Conservation (phyloP, 2,329 filamentous ascomycete genomes). For the Xylaria sp. region DNA sequence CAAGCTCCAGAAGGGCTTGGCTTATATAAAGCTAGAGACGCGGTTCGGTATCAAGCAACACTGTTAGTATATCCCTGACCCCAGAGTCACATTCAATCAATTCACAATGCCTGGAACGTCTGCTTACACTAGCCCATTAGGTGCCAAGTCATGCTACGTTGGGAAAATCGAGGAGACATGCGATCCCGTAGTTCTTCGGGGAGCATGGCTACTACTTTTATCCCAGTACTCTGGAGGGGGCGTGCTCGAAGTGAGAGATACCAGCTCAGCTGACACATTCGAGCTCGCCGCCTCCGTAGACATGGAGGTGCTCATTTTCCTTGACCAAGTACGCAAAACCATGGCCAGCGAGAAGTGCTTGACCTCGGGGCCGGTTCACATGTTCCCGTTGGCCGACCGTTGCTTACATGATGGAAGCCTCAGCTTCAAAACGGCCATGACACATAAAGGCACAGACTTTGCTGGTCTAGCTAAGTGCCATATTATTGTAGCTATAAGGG, state of each 20-base stretch:
- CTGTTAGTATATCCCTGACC: background rate
- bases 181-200: background rate
- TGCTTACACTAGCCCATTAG: background rate
- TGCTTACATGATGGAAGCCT: background rate
- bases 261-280: background rate
- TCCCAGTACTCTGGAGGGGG: background rate
- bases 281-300: background rate
- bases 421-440: background rate
- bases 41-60: background rate
- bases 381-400: background rate
- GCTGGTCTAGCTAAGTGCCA: background rate
- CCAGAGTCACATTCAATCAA: background rate
- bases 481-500: background rate
- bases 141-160: background rate
- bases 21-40: conserved; percentile 1
- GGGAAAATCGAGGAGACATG: background rate
- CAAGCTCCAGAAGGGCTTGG: background rate
- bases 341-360: background rate
- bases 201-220: background rate
- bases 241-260: background rate
- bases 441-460: background rate
- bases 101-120: background rate
- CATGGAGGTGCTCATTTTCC: background rate
- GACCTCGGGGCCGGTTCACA: background rate
- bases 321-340: background rate